Conservation (phyloP, 306 rosid genomes). For the Trifolium fragiferum region DNA sequence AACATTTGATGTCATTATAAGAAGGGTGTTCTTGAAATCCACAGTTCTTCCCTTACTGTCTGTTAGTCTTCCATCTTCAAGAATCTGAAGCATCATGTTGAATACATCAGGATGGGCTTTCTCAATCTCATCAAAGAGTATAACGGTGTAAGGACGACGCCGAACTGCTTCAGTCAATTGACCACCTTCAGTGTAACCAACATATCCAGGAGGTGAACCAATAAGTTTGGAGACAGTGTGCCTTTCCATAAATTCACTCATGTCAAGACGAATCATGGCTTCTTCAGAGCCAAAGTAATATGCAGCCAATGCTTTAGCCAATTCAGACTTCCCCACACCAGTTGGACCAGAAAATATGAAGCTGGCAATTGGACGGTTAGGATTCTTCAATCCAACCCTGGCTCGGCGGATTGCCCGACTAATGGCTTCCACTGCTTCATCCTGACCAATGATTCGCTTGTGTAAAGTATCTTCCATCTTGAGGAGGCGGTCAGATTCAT, state of each 20-base stretch:
- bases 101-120: conserved; percentile 98
- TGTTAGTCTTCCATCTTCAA: conserved; percentile 93
- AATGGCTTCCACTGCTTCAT: conserved; percentile 97
- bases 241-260: conserved; percentile 99
- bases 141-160: conserved; percentile 96
- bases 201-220: conserved; percentile 98
- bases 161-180: conserved; percentile 97
- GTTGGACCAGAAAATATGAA: conserved; percentile 99
- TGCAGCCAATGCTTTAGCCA: conserved; percentile 94
- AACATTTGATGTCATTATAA: conserved; percentile 95
- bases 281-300: conserved; percentile 97
- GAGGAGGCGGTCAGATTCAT: conserved; percentile 96
- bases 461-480: conserved; percentile 98
- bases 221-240: conserved; percentile 96
- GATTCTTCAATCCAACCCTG: conserved; percentile 94
- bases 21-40: conserved; percentile 93
- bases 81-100: conserved; percentile 99
- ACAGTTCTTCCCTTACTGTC: conserved; percentile 97
- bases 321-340: conserved; percentile 98
- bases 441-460: conserved; percentile 86
- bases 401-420: conserved; percentile 96
- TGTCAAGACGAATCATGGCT: conserved; percentile 98
- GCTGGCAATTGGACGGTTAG: conserved; percentile 97
- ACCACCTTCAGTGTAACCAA: conserved; percentile 99
- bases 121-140: conserved; percentile 95